Percentiles rank a stretch among this genome's conserved stretches.
Evolutionary conservation across 495 filamentous ascomycete species (phyloP).

Genomic region (Penicillium psychrofluorescens): DNA sequence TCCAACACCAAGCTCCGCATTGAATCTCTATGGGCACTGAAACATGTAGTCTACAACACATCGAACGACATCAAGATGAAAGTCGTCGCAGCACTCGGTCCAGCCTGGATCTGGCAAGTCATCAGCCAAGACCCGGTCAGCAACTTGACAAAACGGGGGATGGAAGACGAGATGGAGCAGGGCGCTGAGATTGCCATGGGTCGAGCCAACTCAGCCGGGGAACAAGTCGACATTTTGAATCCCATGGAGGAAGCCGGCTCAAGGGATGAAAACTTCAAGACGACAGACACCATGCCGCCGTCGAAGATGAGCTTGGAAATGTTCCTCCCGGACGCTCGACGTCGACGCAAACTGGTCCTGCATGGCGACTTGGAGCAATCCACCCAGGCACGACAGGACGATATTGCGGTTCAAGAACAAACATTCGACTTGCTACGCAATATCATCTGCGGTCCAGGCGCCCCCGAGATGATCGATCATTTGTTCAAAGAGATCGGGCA

Average conservation of each 20-base stretch:
- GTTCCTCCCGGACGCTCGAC: constrained; percentile 32
- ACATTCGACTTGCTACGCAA: constrained; percentile 83
- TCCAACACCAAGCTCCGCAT: constrained; percentile 63
- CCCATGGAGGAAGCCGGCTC: constrained; percentile 48
- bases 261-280: constrained; percentile 61
- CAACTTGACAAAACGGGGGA: constrained; percentile 21
- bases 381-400: constrained; percentile 60
- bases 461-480: constrained; percentile 73
- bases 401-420: constrained; percentile 82
- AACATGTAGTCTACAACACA: constrained; percentile 69
- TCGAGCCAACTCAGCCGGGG: constrained; percentile 57
- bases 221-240: constrained; percentile 60
- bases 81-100: constrained; percentile 67
- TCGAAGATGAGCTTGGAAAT: constrained; percentile 36
- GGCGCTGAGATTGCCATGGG: constrained; percentile 42
- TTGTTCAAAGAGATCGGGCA: constrained; percentile 72
- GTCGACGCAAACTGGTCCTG: constrained; percentile 39
- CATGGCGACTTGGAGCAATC: constrained; percentile 41
- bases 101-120: constrained; percentile 71
- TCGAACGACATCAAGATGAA: constrained; percentile 63
- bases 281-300: constrained; percentile 42
- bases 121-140: constrained; percentile 47
- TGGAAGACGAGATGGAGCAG: constrained; percentile 33
- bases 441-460: constrained; percentile 63
- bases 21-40: constrained; percentile 86